Base-by-base conservation (phyloP, 305 asterid species). In the Fraxinus sp. region DNA sequence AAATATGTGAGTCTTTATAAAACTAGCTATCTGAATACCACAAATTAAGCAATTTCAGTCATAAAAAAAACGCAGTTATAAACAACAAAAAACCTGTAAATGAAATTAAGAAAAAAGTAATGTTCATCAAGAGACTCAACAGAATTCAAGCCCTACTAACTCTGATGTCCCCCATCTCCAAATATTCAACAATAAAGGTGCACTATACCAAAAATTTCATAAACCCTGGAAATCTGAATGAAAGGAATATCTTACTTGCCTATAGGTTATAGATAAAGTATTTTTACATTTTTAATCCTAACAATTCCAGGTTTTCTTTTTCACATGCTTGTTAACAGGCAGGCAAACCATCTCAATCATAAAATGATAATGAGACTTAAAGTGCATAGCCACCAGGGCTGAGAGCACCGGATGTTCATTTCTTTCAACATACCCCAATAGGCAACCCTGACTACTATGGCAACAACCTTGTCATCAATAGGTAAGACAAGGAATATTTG, bases 1-100 rank as follows among this genome's bases (percentile, higher is more conserved):
- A 82, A 95, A 95, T 91, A 94, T 94, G 89, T 94, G 99, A 2
- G 91, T 88, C 83, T 94, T 94, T 81, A 93, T 92, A 81, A 95
- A 94, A 88, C 97, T 95, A 3, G 95, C 99, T 83, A 95, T 95
- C 99, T 94, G 93, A 81, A 83, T 81, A 10, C n/a, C 84, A 80
- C 11, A 1, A 59, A 86, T 26, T 30, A 72, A 28, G 74, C 59
- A 78, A 74, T 9, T 35, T 13, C 36, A 33, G 44, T 26, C 28
- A 32, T 39, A 66, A 33, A 68, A 84, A 14, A 57, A 3, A 14
- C 49, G 64, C 3, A 18, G 18, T 9, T 30, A 1, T 18, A 9
- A 28, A 20, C 4, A 20, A 28, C 18, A 35, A 0, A 30, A 22
- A 74, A 4, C 35, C 30, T 20, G 18, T 8, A 41, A 41, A 41